Conservation (phyloP, 306 rosid genomes). For the Acacia confusa region DNA sequence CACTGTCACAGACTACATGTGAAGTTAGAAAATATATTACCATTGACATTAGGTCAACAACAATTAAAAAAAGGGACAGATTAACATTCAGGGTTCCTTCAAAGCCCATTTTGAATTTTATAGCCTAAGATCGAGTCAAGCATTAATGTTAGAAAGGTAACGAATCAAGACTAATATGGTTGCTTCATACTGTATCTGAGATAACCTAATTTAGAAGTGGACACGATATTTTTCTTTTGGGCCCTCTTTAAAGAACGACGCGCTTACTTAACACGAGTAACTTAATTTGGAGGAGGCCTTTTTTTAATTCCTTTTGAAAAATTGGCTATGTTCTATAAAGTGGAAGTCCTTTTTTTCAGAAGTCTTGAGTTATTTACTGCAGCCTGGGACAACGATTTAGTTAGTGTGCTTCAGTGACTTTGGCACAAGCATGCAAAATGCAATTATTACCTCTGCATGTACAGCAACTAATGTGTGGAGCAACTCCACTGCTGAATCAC, state of each 20-base stretch:
- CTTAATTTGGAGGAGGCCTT: neutral
- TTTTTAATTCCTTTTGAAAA: neutral
- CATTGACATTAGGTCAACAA: conserved; percentile 6
- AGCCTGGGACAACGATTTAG: conserved; percentile 10
- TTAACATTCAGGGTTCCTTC: conserved; percentile 21
- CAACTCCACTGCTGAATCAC: conserved; percentile 95
- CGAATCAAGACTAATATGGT: neutral
- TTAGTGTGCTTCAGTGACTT: neutral
- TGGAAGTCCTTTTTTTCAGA: conserved; percentile 27
- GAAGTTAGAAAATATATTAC: conserved; percentile 14
- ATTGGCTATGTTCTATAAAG: neutral
- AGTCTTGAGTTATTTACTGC: conserved; percentile 6
- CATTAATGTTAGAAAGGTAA: neutral
- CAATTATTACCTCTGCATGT: conserved; percentile 88
- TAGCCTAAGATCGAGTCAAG: conserved; percentile 17
- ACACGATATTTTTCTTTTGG: neutral
- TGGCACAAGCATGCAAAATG: conserved; percentile 26
- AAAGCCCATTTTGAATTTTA: conserved; percentile 22
- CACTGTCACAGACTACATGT: neutral
- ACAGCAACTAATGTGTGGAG: conserved; percentile 94
- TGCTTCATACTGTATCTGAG: neutral
- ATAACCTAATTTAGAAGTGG: neutral
- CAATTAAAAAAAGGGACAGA: neutral
- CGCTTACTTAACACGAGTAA: neutral
- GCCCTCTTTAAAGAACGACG: neutral